A percentile compares a stretch with the other conserved stretches of the same genome.
These are phyloP conservation scores for Pichia nakasei DNA, from an alignment of 805 yeast genomes.

Conservation along the genomic window DNA sequence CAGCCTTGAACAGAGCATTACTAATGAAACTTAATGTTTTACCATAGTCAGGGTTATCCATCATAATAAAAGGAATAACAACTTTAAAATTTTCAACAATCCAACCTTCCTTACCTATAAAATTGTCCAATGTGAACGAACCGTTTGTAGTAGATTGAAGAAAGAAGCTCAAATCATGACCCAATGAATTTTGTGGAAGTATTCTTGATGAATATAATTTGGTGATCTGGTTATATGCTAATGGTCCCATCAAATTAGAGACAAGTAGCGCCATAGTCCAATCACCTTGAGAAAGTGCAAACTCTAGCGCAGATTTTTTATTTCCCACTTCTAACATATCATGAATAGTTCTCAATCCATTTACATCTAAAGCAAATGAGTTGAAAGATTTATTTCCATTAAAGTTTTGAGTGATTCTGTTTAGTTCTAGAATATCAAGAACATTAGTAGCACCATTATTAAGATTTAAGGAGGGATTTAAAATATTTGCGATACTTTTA, in stretches of 20 bases:
- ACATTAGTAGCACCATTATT: slow-evolving; percentile 3
- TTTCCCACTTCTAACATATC: slow-evolving; percentile 50
- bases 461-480: slow-evolving; percentile 34
- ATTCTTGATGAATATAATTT: slow-evolving; percentile 23
- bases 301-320: slow-evolving; percentile 53
- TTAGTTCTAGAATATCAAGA: slow-evolving; percentile 15
- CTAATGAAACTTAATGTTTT: slow-evolving; percentile 27
- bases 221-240: slow-evolving; percentile 37
- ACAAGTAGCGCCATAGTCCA: slow-evolving; percentile 73
- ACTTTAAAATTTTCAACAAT: slow-evolving; percentile 22
- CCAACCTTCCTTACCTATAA: slow-evolving; percentile 22
- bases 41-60: slow-evolving; percentile 20
- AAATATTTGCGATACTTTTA: slow-evolving; percentile 27
- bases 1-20: slow-evolving; percentile 26
- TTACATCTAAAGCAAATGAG: slow-evolving; percentile 18
- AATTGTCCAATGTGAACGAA: slow-evolving; percentile 13
- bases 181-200: slow-evolving; percentile 17
- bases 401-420: slow-evolving; percentile 9
- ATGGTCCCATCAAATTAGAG: slow-evolving; percentile 57
- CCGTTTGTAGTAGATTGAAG: slow-evolving; percentile 16
- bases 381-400: slow-evolving; percentile 15
- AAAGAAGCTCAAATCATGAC: slow-evolving; percentile 24
- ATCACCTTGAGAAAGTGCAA: slow-evolving; percentile 54
- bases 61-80: slow-evolving; percentile 24
- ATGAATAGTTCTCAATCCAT: slow-evolving; percentile 24